Evolutionary conservation across 1,139 yeast species (phyloP).

Genomic region (Wickerhamomyces sp.): DNA sequence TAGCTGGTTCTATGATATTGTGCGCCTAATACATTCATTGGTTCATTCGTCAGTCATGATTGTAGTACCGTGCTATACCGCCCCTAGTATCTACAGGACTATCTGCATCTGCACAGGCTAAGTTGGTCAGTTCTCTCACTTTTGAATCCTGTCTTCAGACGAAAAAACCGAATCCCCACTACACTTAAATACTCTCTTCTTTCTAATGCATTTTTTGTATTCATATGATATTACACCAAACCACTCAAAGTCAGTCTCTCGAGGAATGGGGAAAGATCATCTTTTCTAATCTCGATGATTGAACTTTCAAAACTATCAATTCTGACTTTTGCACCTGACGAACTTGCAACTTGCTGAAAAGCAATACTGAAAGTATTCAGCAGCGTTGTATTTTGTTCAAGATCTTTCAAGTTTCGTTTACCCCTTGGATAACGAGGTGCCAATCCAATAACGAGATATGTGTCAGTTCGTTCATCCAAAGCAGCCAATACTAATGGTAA

Average conservation of each 20-base stretch:
- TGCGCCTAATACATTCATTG: no score
- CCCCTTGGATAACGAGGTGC: conserved; percentile 80
- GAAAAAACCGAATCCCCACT: no score
- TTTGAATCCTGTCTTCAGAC: no score
- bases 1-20: neutral
- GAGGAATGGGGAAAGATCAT: conserved; percentile 81
- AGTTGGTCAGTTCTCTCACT: no score
- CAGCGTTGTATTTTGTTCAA: conserved; percentile 35
- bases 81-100: no score
- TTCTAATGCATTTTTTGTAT: no score
- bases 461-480: conserved; percentile 66
- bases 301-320: conserved; percentile 94
- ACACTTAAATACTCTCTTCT: no score
- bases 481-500: conserved; percentile 88
- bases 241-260: conserved; percentile 66
- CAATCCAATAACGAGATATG: conserved; percentile 84
- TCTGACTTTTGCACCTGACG: conserved; percentile 82
- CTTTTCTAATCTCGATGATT: conserved; percentile 82
- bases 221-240: conserved; percentile 24
- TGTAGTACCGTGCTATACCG: no score
- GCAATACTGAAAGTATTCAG: conserved; percentile 85
- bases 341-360: conserved; percentile 78
- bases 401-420: conserved; percentile 32
- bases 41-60: no score
- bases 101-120: no score